These are phyloP conservation scores for Ceratocystis diversiconidia DNA, from an alignment of 2,329 filamentous ascomycete species.

Conservation along the genomic window DNA sequence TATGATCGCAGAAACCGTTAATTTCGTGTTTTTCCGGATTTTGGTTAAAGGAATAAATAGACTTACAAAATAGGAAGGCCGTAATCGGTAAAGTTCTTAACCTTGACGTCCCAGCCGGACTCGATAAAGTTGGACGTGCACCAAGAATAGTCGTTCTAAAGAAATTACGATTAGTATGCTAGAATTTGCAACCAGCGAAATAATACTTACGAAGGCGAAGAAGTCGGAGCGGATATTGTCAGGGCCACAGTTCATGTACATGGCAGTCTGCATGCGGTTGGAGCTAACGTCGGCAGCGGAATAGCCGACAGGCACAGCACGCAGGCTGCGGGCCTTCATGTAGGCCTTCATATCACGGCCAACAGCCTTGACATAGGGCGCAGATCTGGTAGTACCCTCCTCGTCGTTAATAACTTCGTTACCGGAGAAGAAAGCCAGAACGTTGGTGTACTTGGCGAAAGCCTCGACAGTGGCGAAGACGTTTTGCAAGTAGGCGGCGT, in stretches of 20 bases:
- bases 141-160: conserved; percentile 69
- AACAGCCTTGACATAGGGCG: conserved; percentile 64
- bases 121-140: conserved; percentile 55
- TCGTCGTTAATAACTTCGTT: conserved; percentile 67
- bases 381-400: conserved; percentile 46
- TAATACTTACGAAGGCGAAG: conserved; percentile 47
- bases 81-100: conserved; percentile 74
- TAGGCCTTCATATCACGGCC: conserved; percentile 65
- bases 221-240: conserved; percentile 78
- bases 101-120: conserved; percentile 78
- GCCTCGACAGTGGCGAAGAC: conserved; percentile 80
- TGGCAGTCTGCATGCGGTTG: conserved; percentile 74
- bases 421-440: conserved; percentile 70
- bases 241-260: conserved; percentile 86
- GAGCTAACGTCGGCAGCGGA: conserved; percentile 65
- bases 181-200: conserved; percentile 19
- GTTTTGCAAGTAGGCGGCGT: conserved; percentile 66
- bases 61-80: conserved; percentile 67
- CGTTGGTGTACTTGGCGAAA: conserved; percentile 74
- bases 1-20: conserved; percentile 18
- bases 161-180: conserved; percentile 16
- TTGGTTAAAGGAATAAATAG: conserved; percentile 23
- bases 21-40: neutral
- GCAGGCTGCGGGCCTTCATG: conserved; percentile 46
- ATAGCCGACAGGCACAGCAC: conserved; percentile 61